Evolutionary conservation across 352 stramenopile species (phyloP).

Genomic region (Phytophthora cryptogea): DNA sequence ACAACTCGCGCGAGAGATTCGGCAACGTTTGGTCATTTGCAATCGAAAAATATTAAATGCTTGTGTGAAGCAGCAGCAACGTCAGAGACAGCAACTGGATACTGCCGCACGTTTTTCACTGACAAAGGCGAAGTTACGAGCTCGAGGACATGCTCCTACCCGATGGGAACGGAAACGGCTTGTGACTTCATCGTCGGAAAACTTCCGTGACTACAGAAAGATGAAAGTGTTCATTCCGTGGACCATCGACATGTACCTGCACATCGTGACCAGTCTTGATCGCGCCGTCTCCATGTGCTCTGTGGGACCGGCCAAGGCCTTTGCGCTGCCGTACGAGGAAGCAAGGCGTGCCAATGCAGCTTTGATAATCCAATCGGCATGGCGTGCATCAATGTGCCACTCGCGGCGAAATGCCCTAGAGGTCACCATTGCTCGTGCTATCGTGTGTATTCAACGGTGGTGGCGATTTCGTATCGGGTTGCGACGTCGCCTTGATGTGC

Average conservation of each 20-base stretch:
- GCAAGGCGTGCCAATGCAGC: conserved; percentile 47
- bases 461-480: conserved; percentile 62
- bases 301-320: conserved; percentile 33
- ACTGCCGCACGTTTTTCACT: conserved; percentile 39
- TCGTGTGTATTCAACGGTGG: conserved; percentile 72
- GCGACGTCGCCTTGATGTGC: conserved; percentile 49
- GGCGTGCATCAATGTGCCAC: conserved; percentile 45
- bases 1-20: conserved; percentile 49
- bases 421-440: conserved; percentile 52
- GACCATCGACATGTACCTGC: conserved; percentile 82
- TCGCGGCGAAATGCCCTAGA: conserved; percentile 55
- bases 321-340: conserved; percentile 65
- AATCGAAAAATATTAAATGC: conserved; percentile 63
- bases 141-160: conserved; percentile 49
- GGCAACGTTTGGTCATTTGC: conserved; percentile 60
- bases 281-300: conserved; percentile 40
- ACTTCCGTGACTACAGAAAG: conserved; percentile 35
- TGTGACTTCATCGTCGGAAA: neutral
- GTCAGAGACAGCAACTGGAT: conserved; percentile 7
- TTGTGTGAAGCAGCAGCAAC: conserved; percentile 55
- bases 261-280: conserved; percentile 50
- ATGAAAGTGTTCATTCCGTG: conserved; percentile 74
- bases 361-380: conserved; percentile 58
- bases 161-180: conserved; percentile 41
- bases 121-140: conserved; percentile 35